Percentiles rank a stretch among this genome's conserved stretches.
These are phyloP conservation scores for Ophidiomyces ophidiicola DNA, from an alignment of 2,329 filamentous ascomycete species.

Conservation along the genomic window DNA sequence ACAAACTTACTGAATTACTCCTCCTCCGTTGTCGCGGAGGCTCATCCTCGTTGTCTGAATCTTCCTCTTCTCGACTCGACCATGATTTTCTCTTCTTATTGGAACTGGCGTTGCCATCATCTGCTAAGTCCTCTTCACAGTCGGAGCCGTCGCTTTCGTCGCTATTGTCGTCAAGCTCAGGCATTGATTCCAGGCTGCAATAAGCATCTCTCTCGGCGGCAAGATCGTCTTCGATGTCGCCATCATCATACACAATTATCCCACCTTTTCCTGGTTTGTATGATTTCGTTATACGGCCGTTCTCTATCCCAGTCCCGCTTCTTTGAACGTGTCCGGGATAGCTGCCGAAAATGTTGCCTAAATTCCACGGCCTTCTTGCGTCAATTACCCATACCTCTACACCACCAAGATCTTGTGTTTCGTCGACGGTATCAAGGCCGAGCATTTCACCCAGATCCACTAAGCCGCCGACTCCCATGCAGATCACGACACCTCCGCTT, in stretches of 20 bases:
- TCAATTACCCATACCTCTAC: slow-evolving; percentile 94
- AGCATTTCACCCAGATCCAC: slow-evolving; percentile 74
- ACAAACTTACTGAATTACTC: slow-evolving; percentile 63
- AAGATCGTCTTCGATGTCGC: slow-evolving; percentile 81
- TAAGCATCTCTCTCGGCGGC: slow-evolving; percentile 66
- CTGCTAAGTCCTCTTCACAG: slow-evolving; percentile 47
- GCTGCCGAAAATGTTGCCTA: slow-evolving; percentile 83
- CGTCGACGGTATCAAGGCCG: slow-evolving; percentile 59
- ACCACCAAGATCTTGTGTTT: slow-evolving; percentile 54
- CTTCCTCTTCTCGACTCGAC: slow-evolving; percentile 53
- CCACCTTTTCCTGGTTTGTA: slow-evolving; percentile 75
- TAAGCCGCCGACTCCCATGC: slow-evolving; percentile 82
- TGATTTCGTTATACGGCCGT: slow-evolving; percentile 56
- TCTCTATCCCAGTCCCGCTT: slow-evolving; percentile 52
- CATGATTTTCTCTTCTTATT: slow-evolving; percentile 66
- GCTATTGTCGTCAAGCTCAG: slow-evolving; percentile 62
- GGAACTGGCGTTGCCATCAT: slow-evolving; percentile 23
- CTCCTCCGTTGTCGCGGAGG: slow-evolving; percentile 67
- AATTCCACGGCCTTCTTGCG: slow-evolving; percentile 82
- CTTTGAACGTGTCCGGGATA: slow-evolving; percentile 45
- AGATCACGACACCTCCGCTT: slow-evolving; percentile 77
- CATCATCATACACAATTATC: slow-evolving; percentile 89
- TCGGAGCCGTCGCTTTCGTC: slow-evolving; percentile 47
- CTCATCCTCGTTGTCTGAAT: slow-evolving; percentile 52
- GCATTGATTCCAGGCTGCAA: slow-evolving; percentile 77